Base-by-base conservation (phyloP, 352 stramenopile genomes). In the Phytophthora rubi region DNA sequence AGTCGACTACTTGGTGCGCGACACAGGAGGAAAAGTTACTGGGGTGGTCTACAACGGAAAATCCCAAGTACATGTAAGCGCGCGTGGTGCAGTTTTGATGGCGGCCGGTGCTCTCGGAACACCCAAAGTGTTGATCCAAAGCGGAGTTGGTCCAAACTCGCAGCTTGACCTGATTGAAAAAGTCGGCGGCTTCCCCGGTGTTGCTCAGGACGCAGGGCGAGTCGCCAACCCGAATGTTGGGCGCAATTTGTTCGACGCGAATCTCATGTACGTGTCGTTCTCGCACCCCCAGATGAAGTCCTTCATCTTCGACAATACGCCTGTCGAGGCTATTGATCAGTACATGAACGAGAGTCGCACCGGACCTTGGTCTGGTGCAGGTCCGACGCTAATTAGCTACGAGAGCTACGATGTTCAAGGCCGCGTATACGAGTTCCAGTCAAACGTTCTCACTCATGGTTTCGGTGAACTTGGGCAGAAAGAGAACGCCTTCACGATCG, bases 91-190 rank as follows among this genome's bases (percentile, higher is more conserved):
- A 16, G 88, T 97, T 37, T 77, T 97, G 53, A 79, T 97, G 68
- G 79, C 76, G 7, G 83, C 82, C 0, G 89, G 88, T 8, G 82
- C 90, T 9, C 53, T 92, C 26, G 71, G 78, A 32, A 92, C 88
- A 6, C 89, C 91, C 16, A 92, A 96, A 55, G 73, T 97, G 16
- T 73, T 97, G 16, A 85, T 94, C 57, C 77, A 91, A 67, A 88
- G 71, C 62, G 89, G 88, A 21, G 79, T 97, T 55, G 91, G 89
- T 12, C 79, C 82, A 6, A 61, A 48, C 13, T 64, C 81, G 21
- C 79, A 93, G 54, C 76, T 97, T 7, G 62, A 72, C 2, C 56
- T 85, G 30, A 71, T 89, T 10, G 67, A 73, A 39, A 45, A 37
- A 28, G 61, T 52, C n/a, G 62, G 35, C 6, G 60, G 71, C 21